Conservation (phyloP, 2,329 filamentous ascomycete species). For the Juglanconis sp. region DNA sequence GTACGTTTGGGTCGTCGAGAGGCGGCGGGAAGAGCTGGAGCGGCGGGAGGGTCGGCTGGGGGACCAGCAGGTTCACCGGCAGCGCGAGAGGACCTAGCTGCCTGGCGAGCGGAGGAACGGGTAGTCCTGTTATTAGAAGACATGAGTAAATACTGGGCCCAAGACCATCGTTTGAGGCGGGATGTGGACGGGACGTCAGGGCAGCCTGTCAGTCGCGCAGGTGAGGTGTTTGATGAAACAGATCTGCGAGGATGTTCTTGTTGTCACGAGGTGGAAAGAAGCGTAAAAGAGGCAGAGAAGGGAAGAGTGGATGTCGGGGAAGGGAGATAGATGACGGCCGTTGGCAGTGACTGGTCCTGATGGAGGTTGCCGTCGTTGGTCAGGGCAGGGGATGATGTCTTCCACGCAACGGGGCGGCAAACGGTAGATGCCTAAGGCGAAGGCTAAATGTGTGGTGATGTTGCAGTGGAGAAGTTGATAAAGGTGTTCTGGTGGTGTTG, state of each 20-base stretch:
- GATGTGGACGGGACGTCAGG: constrained; percentile 15
- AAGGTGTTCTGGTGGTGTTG: neutral
- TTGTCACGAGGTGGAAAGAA: neutral
- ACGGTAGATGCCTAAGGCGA: neutral
- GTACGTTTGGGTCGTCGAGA: constrained; percentile 19
- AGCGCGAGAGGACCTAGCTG: constrained; percentile 56
- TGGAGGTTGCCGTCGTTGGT: neutral
- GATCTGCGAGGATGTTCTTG: constrained; percentile 1
- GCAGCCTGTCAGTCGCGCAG: neutral
- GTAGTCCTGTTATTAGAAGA: constrained; percentile 78
- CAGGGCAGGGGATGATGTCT: neutral
- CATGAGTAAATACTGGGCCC: constrained; percentile 65
- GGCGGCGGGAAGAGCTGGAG: constrained; percentile 33
- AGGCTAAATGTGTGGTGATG: neutral
- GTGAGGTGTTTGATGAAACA: constrained; percentile 22
- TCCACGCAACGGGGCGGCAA: neutral
- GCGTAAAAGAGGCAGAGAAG: neutral
- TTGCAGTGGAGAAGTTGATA: neutral
- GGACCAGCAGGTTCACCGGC: constrained; percentile 36
- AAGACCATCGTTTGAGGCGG: constrained; percentile 18
- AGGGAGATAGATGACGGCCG: neutral
- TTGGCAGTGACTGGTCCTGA: neutral
- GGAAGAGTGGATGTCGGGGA: neutral
- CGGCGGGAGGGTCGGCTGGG: constrained; percentile 39
- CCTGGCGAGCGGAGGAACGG: constrained; percentile 89